These are phyloP conservation scores for Juncus effusus DNA, from an alignment of 176 grass and related monocot genomes.

Conservation along the genomic window DNA sequence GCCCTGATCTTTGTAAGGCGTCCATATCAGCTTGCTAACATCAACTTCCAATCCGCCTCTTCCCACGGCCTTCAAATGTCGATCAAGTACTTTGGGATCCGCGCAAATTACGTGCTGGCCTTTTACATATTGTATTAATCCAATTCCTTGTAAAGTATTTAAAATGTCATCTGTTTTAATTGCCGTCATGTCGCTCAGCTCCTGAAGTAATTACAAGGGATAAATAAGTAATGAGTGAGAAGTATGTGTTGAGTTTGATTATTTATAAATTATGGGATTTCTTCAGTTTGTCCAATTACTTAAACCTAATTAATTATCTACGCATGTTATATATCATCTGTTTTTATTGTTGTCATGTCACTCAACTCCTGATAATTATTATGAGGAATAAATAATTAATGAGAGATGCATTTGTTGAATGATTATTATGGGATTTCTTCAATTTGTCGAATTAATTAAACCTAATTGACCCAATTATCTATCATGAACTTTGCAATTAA, in stretches of 20 bases:
- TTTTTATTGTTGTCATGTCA: slow-evolving; percentile 91
- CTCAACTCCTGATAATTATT: slow-evolving; percentile 66
- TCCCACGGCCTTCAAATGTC: slow-evolving; percentile 85
- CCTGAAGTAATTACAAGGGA: slow-evolving; percentile 33
- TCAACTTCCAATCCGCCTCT: slow-evolving; percentile 85
- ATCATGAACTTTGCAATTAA: too few relatives aligned
- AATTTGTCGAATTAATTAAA: too few relatives aligned
- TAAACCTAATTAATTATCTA: too few relatives aligned
- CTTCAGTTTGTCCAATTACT: too few relatives aligned
- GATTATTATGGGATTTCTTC: too few relatives aligned
- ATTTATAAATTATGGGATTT: too few relatives aligned
- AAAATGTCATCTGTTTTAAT: slow-evolving; percentile 95
- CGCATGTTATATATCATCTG: slow-evolving; percentile 81
- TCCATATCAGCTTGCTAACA: slow-evolving; percentile 96
- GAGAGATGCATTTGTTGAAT: too few relatives aligned
- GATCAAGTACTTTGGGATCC: slow-evolving; percentile 87
- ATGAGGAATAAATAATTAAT: too few relatives aligned
- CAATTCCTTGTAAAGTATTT: slow-evolving; percentile 76
- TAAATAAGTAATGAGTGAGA: too few relatives aligned
- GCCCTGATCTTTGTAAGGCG: slow-evolving; percentile 95
- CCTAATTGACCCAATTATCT: too few relatives aligned
- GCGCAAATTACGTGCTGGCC: slow-evolving; percentile 95
- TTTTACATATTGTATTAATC: slow-evolving; percentile 90
- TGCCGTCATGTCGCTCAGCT: slow-evolving; percentile 94
- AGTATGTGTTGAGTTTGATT: too few relatives aligned